Conservation (phyloP, 306 rosid species). For the Senna siamea region DNA sequence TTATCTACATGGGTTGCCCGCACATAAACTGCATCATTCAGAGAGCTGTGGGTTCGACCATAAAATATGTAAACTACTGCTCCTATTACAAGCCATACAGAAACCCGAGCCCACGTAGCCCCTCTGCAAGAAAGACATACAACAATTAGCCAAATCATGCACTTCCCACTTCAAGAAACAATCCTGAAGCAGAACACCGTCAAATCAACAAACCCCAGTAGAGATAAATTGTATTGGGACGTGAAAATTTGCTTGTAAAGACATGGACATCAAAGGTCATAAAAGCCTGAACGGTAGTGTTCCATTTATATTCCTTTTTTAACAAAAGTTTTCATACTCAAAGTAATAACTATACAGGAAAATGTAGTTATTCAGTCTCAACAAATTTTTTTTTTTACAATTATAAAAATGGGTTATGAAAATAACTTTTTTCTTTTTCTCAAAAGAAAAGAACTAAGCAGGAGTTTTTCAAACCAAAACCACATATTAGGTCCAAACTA, state of each 20-base stretch:
- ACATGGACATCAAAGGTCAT: not conserved
- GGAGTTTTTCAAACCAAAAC: not conserved
- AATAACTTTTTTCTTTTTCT: not conserved
- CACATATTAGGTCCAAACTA: not conserved
- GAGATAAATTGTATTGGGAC: not conserved
- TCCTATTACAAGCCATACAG: slow-evolving; percentile 78
- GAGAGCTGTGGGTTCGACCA: slow-evolving; percentile 79
- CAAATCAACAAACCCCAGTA: too few species aligned
- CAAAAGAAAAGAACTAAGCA: not conserved
- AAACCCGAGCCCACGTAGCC: slow-evolving; percentile 80
- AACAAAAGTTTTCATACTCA: not conserved
- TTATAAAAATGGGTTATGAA: slow-evolving; percentile 4
- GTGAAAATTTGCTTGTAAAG: not conserved
- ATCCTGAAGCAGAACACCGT: not conserved
- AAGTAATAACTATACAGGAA: slow-evolving; percentile 3
- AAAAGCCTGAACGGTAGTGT: not conserved
- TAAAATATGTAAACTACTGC: slow-evolving; percentile 59
- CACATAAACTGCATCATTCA: slow-evolving; percentile 63
- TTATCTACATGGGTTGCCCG: slow-evolving; percentile 52
- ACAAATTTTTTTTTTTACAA: not conserved
- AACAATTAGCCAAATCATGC: not conserved
- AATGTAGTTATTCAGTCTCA: not conserved
- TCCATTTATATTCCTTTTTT: not conserved
- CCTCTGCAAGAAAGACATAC: slow-evolving; percentile 45
- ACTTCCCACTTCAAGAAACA: slow-evolving; percentile 22